These are phyloP conservation scores for Irpex sp. DNA, from an alignment of 1,284 basidiomycete genomes.

Conservation along the genomic window DNA sequence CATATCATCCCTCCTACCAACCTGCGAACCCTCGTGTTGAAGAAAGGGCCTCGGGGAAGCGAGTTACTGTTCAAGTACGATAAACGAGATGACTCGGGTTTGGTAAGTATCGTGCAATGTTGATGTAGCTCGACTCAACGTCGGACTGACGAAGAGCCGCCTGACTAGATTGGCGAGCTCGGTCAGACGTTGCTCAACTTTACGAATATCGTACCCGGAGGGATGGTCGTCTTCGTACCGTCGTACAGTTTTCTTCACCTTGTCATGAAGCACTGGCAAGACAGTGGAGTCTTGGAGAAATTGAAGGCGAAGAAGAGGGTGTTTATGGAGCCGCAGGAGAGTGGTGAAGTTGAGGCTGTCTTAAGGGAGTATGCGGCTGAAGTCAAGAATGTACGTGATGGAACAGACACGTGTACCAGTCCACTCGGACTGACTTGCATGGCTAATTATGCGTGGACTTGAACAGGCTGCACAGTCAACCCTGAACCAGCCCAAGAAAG, in stretches of 20 bases:
- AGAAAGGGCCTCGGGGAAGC: slow-evolving; percentile 71
- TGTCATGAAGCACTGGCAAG: slow-evolving; percentile 65
- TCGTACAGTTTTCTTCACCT: slow-evolving; percentile 82
- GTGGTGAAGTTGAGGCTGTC: slow-evolving; percentile 70
- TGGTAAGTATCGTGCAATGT: slow-evolving; percentile 34
- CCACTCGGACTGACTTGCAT: neutral
- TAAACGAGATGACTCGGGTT: slow-evolving; percentile 60
- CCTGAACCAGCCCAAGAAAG: slow-evolving; percentile 25
- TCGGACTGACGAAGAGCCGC: too few relatives aligned
- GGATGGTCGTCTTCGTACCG: slow-evolving; percentile 92
- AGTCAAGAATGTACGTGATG: slow-evolving; percentile 35
- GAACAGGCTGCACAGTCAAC: neutral
- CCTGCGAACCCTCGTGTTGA: slow-evolving; percentile 74
- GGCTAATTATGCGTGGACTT: neutral
- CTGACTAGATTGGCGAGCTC: slow-evolving; percentile 71
- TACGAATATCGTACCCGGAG: slow-evolving; percentile 73
- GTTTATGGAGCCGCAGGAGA: slow-evolving; percentile 85
- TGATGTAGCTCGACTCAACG: too few relatives aligned
- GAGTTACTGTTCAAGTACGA: slow-evolving; percentile 83
- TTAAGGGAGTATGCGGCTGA: slow-evolving; percentile 74
- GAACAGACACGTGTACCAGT: neutral
- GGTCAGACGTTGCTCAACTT: slow-evolving; percentile 82
- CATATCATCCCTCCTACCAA: slow-evolving; percentile 87
- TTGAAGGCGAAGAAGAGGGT: slow-evolving; percentile 75
- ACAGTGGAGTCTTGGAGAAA: slow-evolving; percentile 55